A percentile compares a stretch with the other conserved stretches of the same genome.
Conservation (phyloP, 2,329 filamentous ascomycete species). For the Pestalotiopsis fici region DNA sequence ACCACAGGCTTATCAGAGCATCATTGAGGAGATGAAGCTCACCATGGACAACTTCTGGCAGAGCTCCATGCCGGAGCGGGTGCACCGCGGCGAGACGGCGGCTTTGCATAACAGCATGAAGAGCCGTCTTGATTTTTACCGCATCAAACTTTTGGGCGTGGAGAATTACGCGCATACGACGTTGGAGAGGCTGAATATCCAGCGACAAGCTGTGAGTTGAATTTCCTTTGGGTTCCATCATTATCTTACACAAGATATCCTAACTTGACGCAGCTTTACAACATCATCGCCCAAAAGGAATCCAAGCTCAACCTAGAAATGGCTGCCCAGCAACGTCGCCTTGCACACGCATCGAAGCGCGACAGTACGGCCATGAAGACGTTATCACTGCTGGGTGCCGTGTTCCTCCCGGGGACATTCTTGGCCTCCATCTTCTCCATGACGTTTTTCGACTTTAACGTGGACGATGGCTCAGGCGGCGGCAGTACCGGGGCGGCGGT, state of each 20-base stretch:
- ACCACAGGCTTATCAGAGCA: conserved; percentile 61
- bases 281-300: conserved; percentile 67
- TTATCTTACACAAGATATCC: background rate
- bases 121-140: conserved; percentile 60
- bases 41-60: conserved; percentile 47
- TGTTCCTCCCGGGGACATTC: conserved; percentile 65
- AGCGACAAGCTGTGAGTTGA: conserved; percentile 57
- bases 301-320: conserved; percentile 65
- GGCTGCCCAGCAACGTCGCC: conserved; percentile 58
- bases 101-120: conserved; percentile 52
- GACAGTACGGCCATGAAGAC: conserved; percentile 68
- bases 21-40: conserved; percentile 48
- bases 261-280: conserved; percentile 52
- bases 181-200: conserved; percentile 60
- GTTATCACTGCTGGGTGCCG: conserved; percentile 61
- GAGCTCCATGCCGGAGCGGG: background rate
- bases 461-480: conserved; percentile 32
- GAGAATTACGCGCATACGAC: conserved; percentile 66
- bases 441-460: conserved; percentile 66
- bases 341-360: conserved; percentile 61
- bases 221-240: background rate
- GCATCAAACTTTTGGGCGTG: conserved; percentile 60
- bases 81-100: conserved; percentile 15
- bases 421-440: conserved; percentile 66
- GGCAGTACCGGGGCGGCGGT: conserved; percentile 44